phyloP scores from a whole-genome alignment of 176 grass and related monocot species.

The Guadua angustifolia region DNA sequence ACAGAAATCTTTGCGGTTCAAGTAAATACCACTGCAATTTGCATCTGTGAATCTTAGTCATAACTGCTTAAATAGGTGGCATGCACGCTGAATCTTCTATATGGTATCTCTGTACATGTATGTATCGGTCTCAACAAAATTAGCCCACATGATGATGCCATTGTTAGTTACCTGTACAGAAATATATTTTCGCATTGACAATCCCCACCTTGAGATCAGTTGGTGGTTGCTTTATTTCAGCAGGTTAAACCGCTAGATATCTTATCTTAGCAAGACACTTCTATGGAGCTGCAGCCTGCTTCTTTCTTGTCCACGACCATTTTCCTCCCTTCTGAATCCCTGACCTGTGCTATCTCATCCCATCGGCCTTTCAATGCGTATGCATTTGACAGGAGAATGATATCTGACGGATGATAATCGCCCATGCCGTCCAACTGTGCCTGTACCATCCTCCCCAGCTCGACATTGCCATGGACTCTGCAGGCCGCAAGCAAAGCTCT shows the following conservation, averaged over 20 bases:
- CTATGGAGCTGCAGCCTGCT: constrained; percentile 53
- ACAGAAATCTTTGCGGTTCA: constrained; percentile 28
- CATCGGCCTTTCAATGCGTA: constrained; percentile 55
- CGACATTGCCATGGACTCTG: constrained; percentile 60
- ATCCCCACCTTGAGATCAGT: neutral
- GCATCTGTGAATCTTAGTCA: neutral
- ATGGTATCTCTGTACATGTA: constrained; percentile 30
- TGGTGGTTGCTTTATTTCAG: neutral
- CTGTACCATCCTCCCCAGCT: constrained; percentile 50
- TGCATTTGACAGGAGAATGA: constrained; percentile 58
- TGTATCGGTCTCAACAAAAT: constrained; percentile 11
- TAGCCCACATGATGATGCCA: neutral
- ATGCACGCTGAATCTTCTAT: neutral
- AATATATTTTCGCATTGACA: neutral
- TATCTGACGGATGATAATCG: constrained; percentile 57
- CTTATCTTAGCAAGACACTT: constrained; percentile 21
- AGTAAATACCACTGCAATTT: constrained; percentile 30
- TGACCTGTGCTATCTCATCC: constrained; percentile 44
- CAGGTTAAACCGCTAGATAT: constrained; percentile 7
- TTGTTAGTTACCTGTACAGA: constrained; percentile 3
- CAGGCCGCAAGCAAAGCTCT: constrained; percentile 68
- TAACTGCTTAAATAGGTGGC: constrained; percentile 8
- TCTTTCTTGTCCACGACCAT: constrained; percentile 39
- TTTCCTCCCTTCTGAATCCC: constrained; percentile 42
- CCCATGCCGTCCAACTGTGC: constrained; percentile 33